Base-by-base conservation (phyloP, 345 rosid species). In the Crucihimalaya himalaica region DNA sequence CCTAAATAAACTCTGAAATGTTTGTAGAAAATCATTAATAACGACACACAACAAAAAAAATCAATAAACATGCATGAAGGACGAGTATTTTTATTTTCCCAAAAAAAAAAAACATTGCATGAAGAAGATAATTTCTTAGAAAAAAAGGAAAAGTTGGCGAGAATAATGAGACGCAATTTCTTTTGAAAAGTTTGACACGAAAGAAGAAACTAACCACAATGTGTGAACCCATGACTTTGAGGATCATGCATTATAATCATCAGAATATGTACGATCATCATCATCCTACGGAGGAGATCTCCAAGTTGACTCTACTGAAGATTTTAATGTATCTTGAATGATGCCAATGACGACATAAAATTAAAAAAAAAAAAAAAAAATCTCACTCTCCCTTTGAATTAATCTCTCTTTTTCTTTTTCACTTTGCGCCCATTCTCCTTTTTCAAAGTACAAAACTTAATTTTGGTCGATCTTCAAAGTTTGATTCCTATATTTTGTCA, bases 201-300 rank as follows among this genome's bases (percentile, higher is more conserved):
- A 65, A n/a, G n/a, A n/a, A n/a, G n/a, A n/a, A 66, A 31, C 68
- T 20, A 39, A 59, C 25, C 11, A 60, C 53, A 47, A 58, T 48
- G 37, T 50, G 35, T 51, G 54, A 39, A 40, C 68, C 58, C 70
- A 76, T 70, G 70, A 76, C 71, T 65, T 77, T 5, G 79, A 61
- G n/a, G 51, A 34, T 68, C 18, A 62, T n/a, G n/a, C n/a, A n/a
- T 61, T 64, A 52, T 68, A 37, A 34, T 8, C 65, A 63, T 64
- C 21, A 48, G 20, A 55, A 56, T 32, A 64, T 50, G 67, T 65
- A 66, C 35, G 34, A 74, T 47, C 3, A 53, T 16, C 48, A 52
- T 61, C 32, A 75, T 56, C 59, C 68, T 57, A 58, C 72, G 77
- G 77, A 58, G 19, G 35, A 71, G 57, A 71, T 77, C 71, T 66